A percentile compares a stretch with the other conserved stretches of the same genome.
phyloP scores from a whole-genome alignment of 306 rosid genomes.

The Cotoneaster glaucophyllus region DNA sequence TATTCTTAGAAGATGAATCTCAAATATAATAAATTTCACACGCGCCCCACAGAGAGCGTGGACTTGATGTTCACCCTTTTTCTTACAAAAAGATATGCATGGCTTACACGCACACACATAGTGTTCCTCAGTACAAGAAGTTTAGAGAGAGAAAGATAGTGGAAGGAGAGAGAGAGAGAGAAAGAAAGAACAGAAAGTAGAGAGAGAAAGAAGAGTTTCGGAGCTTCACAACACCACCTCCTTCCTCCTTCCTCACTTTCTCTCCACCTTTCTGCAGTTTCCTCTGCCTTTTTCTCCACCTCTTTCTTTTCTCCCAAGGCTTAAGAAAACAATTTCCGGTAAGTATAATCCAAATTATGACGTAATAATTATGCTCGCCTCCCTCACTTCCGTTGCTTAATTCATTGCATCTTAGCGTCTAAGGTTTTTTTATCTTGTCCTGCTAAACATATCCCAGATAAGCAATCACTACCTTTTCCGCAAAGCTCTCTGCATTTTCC shows the following conservation, averaged over 20 bases:
- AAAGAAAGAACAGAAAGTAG: not conserved
- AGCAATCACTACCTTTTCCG: constrained; percentile 8
- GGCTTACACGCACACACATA: constrained; percentile 14
- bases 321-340: not conserved
- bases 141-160: not conserved
- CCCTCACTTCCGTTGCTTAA: constrained; percentile 19
- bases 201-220: not conserved
- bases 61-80: not conserved
- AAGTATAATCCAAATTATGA: constrained; percentile 15
- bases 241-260: not conserved
- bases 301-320: constrained; percentile 23
- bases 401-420: constrained; percentile 45
- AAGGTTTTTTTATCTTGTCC: constrained; percentile 22
- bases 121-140: not conserved
- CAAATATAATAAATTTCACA: not conserved
- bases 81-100: constrained; percentile 16
- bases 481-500: constrained; percentile 9
- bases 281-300: constrained; percentile 13
- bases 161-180: not conserved
- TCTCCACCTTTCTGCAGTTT: constrained; percentile 22
- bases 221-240: constrained; percentile 20
- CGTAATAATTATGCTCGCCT: constrained; percentile 32
- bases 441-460: not conserved
- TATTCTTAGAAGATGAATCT: no score
- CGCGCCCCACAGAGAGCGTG: constrained; percentile 26